phyloP scores from a whole-genome alignment of 2,329 filamentous ascomycete species.

The Epichloe baconii region DNA sequence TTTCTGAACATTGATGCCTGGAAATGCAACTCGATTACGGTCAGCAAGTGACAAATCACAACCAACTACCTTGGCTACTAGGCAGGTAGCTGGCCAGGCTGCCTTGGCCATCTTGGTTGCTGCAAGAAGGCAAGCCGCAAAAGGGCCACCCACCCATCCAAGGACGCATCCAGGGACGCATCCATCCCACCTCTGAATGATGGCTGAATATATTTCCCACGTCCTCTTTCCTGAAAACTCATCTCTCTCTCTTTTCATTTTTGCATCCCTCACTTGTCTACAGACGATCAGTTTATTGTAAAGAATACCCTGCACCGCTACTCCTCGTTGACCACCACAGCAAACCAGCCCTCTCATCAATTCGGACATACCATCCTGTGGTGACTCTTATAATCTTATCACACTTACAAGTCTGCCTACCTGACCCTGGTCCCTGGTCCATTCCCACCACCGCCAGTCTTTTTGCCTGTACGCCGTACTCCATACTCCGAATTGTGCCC shows the following conservation, averaged over 20 bases:
- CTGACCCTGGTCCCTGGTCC: neutral
- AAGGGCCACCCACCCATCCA: neutral
- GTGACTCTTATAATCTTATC: neutral
- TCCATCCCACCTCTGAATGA: neutral
- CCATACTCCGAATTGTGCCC: neutral
- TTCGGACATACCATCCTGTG: neutral
- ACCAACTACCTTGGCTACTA: too few relatives aligned
- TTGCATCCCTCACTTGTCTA: neutral
- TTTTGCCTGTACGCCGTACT: neutral
- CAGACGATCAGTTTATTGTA: neutral
- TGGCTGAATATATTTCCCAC: neutral
- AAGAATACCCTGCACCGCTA: too few relatives aligned
- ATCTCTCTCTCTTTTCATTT: neutral
- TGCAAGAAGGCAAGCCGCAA: too few relatives aligned
- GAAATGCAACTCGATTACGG: neutral
- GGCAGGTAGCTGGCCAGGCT: neutral
- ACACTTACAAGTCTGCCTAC: neutral
- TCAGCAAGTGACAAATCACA: neutral
- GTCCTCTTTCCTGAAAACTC: neutral
- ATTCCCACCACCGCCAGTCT: neutral
- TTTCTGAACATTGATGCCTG: neutral
- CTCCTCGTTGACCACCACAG: neutral
- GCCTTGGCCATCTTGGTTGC: neutral
- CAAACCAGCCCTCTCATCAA: too few relatives aligned
- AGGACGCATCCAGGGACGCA: neutral